Percentiles rank a stretch among this genome's conserved stretches.
These are phyloP conservation scores for Serendipita sp. DNA, from an alignment of 768 basidiomycete genomes.

Conservation along the genomic window DNA sequence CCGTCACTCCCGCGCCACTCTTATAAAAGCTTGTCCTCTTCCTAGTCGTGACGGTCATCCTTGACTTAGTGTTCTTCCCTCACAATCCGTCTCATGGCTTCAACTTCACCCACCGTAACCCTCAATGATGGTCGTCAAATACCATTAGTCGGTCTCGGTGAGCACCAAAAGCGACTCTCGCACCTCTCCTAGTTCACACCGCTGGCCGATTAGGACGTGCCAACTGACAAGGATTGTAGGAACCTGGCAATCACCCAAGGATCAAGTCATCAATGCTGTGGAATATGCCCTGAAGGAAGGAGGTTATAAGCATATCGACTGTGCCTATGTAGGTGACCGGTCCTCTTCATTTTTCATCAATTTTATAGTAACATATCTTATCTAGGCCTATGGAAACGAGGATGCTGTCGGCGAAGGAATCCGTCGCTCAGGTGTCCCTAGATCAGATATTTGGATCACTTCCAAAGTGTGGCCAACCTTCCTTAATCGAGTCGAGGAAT, in stretches of 20 bases:
- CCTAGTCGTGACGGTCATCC: no score
- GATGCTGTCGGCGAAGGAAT: slow-evolving; percentile 50
- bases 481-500: slow-evolving; percentile 29
- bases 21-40: no score
- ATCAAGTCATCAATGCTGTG: neutral
- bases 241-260: neutral
- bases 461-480: slow-evolving; percentile 21
- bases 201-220: neutral
- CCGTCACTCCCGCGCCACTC: no score
- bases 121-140: neutral
- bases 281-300: neutral
- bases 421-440: slow-evolving; percentile 38
- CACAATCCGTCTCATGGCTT: neutral
- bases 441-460: slow-evolving; percentile 52
- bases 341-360: neutral
- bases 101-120: neutral
- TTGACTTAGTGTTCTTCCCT: neutral
- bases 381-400: slow-evolving; percentile 31
- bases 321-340: slow-evolving; percentile 34
- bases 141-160: neutral
- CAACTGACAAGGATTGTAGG: neutral
- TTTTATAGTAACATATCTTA: neutral
- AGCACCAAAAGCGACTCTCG: neutral
- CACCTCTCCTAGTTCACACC: neutral
- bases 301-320: slow-evolving; percentile 55